phyloP scores from a whole-genome alignment of 768 basidiomycete species.

The Trametes elegans region DNA sequence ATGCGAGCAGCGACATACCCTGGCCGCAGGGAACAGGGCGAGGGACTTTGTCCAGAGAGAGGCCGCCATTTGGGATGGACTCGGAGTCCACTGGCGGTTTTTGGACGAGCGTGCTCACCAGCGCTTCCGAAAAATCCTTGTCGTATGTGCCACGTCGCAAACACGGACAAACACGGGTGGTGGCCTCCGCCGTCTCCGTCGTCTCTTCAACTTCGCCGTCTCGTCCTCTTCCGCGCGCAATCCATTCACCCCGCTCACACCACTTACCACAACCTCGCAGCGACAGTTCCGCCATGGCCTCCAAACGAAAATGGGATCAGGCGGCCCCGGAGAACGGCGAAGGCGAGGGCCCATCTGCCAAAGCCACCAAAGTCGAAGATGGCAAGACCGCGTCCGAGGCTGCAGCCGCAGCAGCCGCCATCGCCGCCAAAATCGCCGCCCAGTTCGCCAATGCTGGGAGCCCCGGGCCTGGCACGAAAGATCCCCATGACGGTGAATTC shows the following conservation, averaged over 20 bases:
- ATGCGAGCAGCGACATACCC: slow-evolving; percentile 5
- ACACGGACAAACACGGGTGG: slow-evolving; percentile 4
- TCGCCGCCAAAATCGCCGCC: slow-evolving; percentile 93
- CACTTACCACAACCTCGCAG: neutral
- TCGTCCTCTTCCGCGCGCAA: neutral
- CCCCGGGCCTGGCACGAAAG: slow-evolving; percentile 42
- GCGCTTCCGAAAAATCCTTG: slow-evolving; percentile 11
- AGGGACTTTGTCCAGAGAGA: slow-evolving; percentile 3
- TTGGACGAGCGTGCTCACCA: neutral
- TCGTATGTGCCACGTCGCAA: slow-evolving; percentile 4
- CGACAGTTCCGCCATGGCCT: slow-evolving; percentile 63
- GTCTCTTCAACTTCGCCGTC: neutral
- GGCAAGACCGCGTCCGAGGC: slow-evolving; percentile 65
- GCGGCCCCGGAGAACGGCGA: slow-evolving; percentile 53
- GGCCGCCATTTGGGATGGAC: slow-evolving; percentile 17
- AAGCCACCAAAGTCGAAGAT: slow-evolving; percentile 47
- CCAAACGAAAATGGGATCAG: slow-evolving; percentile 83
- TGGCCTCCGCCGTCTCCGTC: neutral
- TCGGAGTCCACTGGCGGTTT: slow-evolving; percentile 4
- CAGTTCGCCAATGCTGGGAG: slow-evolving; percentile 57
- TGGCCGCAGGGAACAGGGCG: slow-evolving; percentile 3
- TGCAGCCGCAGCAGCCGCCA: slow-evolving; percentile 78
- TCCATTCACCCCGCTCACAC: neutral
- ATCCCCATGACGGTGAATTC: slow-evolving; percentile 77
- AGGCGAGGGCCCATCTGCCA: slow-evolving; percentile 37